These are phyloP conservation scores for Strombidium stylifer DNA, from an alignment of 73 alveolate species.

Conservation along the genomic window DNA sequence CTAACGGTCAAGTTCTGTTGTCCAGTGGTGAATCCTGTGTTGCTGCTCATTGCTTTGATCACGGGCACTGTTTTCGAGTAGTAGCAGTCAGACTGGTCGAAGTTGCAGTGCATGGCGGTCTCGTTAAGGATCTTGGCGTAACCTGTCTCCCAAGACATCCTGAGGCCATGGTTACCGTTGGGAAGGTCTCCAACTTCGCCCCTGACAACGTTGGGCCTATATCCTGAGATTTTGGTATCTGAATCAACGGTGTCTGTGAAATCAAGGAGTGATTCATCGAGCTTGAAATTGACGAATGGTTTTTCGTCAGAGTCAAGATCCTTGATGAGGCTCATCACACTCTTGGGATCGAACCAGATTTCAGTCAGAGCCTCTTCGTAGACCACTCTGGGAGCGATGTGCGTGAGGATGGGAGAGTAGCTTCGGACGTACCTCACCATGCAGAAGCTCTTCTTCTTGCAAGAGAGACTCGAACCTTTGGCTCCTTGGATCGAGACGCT, in stretches of 20 bases:
- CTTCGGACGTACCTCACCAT: not conserved
- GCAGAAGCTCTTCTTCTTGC: no score
- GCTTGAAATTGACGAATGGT: not conserved
- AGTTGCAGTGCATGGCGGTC: not conserved
- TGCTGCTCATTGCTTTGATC: not conserved
- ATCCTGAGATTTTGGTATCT: not conserved
- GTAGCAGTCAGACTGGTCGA: conserved; percentile 14
- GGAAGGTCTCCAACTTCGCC: conserved; percentile 10
- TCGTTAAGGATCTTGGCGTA: not conserved
- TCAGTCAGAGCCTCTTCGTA: conserved; percentile 6
- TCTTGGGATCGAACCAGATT: conserved; percentile 6
- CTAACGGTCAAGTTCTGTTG: not conserved
- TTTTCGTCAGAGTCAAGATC: not conserved
- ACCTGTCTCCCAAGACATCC: conserved; percentile 6
- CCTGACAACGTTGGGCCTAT: not conserved
- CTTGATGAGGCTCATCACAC: not conserved
- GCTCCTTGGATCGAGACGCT: no score
- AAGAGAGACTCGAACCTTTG: no score
- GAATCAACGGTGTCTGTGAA: not conserved
- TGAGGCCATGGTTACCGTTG: not conserved
- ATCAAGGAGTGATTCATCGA: conserved; percentile 1
- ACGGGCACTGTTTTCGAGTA: conserved; percentile 9
- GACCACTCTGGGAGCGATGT: conserved; percentile 13
- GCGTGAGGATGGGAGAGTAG: conserved; percentile 11
- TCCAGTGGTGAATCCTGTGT: conserved; percentile 4